These are phyloP conservation scores for Cadophora sp. DNA, from an alignment of 2,329 filamentous ascomycete species.

Conservation along the genomic window DNA sequence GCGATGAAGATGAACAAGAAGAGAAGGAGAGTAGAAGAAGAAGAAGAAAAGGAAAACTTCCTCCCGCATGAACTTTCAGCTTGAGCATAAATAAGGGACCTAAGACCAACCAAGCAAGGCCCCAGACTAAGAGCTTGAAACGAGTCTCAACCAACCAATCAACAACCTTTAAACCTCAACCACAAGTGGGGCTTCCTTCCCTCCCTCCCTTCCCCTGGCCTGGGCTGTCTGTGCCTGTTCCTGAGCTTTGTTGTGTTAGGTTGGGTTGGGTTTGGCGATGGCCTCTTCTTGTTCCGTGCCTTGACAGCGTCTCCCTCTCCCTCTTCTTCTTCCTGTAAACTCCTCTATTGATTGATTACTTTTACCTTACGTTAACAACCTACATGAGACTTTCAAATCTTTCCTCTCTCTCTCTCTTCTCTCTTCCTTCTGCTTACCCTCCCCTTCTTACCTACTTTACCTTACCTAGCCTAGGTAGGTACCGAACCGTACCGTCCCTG, in stretches of 20 bases:
- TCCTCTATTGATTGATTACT: too few relatives aligned
- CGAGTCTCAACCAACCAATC: background rate
- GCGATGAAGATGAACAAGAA: too few relatives aligned
- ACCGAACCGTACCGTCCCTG: too few relatives aligned
- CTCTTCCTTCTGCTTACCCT: background rate
- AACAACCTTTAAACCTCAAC: background rate
- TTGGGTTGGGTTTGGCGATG: too few relatives aligned
- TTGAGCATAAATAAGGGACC: too few relatives aligned
- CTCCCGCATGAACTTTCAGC: too few relatives aligned
- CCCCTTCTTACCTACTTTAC: too few relatives aligned
- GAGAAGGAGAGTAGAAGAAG: background rate
- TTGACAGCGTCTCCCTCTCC: background rate
- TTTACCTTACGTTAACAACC: too few relatives aligned
- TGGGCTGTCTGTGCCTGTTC: conserved; percentile 1
- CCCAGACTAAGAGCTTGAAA: background rate
- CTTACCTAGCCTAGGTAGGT: too few relatives aligned
- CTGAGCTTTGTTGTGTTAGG: too few relatives aligned
- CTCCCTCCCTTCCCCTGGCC: background rate
- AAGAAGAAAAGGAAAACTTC: background rate
- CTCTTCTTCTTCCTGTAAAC: background rate
- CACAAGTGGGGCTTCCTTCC: background rate
- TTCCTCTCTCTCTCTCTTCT: background rate
- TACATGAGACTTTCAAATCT: too few relatives aligned
- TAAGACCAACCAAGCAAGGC: too few relatives aligned
- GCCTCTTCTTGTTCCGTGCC: background rate